Evolutionary conservation across 352 stramenopile genomes (phyloP), one percentile per base, ranked within the genome.

Genomic region (Pythium insidiosum): DNA sequence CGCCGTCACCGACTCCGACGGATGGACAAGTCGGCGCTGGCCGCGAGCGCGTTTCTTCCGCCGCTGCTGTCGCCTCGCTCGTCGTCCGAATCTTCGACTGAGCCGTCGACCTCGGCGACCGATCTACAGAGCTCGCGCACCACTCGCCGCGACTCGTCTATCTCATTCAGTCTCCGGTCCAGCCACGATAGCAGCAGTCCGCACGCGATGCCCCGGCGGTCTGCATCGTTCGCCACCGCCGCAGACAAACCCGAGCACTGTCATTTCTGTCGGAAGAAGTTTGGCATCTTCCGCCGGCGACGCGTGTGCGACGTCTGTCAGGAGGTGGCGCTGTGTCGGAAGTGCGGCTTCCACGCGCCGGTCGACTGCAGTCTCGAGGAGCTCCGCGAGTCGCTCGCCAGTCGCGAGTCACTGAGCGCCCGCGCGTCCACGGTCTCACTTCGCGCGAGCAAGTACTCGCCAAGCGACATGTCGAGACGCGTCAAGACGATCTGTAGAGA

Each of bases 301-400:
- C 63, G 68, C 34, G 47, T 81, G 43, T 84, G 72, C 43, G 67
- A 78, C 51, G 69, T 70, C 30, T 84, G 72, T 34, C 65, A 80
- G 47, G 64, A 59, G 1, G 58, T 76, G 20, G 59, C 57, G 19
- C 45, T 84, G 30, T 84, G 72, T 49, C 68, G 72, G 20, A 76
- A 76, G 47, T 84, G 72, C 35, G 66, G 72, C 25, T 66, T 61
- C 13, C 66, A 73, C 39, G 61, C 69, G 19, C 63, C 69, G 0
- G 42, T 66, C 12, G 64, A 78, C 47, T 68, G 53, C 50, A 69
- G 66, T 18, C 50, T 50, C n/a, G 62, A 62, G 26, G 47, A 42
- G 13, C 51, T 49, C 19, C 57, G 50, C 4, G 49, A 53, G 29
- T 58, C 66, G 33, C 56, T 58, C n/a, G n/a, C n/a, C n/a, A n/a